Conservation (phyloP, 139 green algal genomes). For the Tetradesmus lagerheimii region DNA sequence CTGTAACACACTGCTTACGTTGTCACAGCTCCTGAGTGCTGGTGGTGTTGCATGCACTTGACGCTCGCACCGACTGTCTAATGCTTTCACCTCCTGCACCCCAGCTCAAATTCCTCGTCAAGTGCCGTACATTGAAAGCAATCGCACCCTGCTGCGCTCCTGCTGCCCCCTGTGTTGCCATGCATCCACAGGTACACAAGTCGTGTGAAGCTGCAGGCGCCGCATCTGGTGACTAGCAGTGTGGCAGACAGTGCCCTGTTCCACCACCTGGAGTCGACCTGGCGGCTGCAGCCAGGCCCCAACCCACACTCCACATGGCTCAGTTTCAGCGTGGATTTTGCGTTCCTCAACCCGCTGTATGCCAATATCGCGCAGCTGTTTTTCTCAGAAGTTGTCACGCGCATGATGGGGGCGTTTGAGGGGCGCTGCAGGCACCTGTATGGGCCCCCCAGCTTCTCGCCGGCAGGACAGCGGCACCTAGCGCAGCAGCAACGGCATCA, state of each 20-base stretch:
- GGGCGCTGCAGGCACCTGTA: slow-evolving; percentile 82
- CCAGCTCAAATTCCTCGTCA: too few species aligned
- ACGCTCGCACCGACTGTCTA: too few species aligned
- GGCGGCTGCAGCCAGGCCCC: slow-evolving; percentile 75
- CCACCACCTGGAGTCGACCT: slow-evolving; percentile 85
- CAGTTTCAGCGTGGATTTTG: slow-evolving; percentile 90
- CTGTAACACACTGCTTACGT: too few species aligned
- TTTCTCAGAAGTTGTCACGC: slow-evolving; percentile 85
- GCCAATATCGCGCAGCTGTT: slow-evolving; percentile 75
- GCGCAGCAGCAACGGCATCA: not conserved
- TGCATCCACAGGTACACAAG: slow-evolving; percentile 78
- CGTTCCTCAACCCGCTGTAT: slow-evolving; percentile 90
- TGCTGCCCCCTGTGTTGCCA: not conserved
- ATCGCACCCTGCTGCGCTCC: not conserved
- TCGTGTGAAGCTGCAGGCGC: slow-evolving; percentile 73
- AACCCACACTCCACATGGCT: slow-evolving; percentile 77
- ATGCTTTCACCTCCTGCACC: too few species aligned
- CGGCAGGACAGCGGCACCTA: not conserved
- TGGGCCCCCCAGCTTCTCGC: slow-evolving; percentile 67
- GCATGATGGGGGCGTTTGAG: slow-evolving; percentile 93
- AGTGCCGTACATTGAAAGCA: too few species aligned
- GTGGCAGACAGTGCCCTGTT: slow-evolving; percentile 86
- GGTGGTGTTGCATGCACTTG: too few species aligned
- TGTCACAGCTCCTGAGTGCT: too few species aligned
- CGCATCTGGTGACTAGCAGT: slow-evolving; percentile 61